Percentiles rank a stretch among this genome's conserved stretches.
Evolutionary conservation across 2,329 filamentous ascomycete species (phyloP).

Genomic region (Aphanocladium album): DNA sequence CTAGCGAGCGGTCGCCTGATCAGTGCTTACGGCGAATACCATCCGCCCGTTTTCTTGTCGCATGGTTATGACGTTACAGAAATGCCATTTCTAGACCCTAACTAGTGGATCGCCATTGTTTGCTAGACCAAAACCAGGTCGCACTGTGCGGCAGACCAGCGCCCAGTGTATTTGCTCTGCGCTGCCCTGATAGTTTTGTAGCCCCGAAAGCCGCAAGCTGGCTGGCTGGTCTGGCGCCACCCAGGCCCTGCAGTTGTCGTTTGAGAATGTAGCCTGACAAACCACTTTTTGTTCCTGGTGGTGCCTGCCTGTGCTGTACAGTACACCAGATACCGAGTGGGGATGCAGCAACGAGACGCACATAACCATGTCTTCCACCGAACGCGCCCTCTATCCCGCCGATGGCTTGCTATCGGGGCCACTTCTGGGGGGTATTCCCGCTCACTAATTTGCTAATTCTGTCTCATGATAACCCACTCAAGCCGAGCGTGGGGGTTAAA

Average conservation of each 20-base stretch:
- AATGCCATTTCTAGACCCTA: background rate
- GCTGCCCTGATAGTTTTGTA: too few species aligned
- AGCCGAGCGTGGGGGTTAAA: background rate
- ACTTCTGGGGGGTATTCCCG: background rate
- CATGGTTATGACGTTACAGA: background rate
- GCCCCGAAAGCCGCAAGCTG: background rate
- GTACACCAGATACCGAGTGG: too few species aligned
- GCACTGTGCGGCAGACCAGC: background rate
- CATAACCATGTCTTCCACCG: background rate
- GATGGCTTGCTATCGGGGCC: background rate
- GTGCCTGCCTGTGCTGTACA: background rate
- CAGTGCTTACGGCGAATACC: background rate
- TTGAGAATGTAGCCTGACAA: slow-evolving; percentile 1
- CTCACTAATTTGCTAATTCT: background rate
- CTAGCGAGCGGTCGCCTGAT: background rate
- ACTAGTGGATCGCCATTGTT: background rate
- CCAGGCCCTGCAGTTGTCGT: background rate
- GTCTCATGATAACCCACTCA: background rate
- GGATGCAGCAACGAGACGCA: background rate
- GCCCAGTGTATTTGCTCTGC: background rate
- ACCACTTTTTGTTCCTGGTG: background rate
- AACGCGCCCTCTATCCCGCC: background rate
- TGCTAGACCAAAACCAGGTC: background rate
- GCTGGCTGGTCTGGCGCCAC: background rate
- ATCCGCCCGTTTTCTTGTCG: background rate